A percentile compares a stretch with the other conserved stretches of the same genome.
These are phyloP conservation scores for Prunus davidiana DNA, from an alignment of 306 rosid genomes.

Conservation along the genomic window DNA sequence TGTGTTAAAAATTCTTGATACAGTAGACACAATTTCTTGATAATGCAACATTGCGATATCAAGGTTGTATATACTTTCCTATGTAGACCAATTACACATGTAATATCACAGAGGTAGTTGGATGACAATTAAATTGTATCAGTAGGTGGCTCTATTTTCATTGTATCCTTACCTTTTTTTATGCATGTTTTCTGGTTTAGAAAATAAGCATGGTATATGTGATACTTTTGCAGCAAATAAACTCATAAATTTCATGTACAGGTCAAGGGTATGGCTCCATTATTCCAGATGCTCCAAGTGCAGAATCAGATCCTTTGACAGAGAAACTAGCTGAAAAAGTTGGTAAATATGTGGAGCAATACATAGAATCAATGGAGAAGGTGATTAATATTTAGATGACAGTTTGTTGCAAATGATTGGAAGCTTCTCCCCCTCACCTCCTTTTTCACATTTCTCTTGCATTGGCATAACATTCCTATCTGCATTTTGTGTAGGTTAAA, in stretches of 20 bases:
- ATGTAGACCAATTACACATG: neutral
- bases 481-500: slow-evolving; percentile 56
- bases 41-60: neutral
- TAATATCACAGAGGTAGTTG: neutral
- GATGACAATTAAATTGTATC: neutral
- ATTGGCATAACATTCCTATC: neutral
- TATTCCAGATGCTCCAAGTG: slow-evolving; percentile 59
- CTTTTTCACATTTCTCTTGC: slow-evolving; percentile 8
- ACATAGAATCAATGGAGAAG: slow-evolving; percentile 95
- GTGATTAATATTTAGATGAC: slow-evolving; percentile 27
- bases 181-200: neutral
- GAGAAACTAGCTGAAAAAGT: slow-evolving; percentile 59
- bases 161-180: neutral
- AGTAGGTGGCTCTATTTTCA: neutral
- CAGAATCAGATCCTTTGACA: slow-evolving; percentile 54
- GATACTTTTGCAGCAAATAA: neutral
- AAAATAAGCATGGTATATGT: slow-evolving; percentile 4
- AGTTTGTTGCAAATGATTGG: neutral
- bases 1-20: neutral
- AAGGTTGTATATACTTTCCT: neutral
- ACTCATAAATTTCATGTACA: slow-evolving; percentile 20
- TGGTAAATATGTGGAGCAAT: slow-evolving; percentile 62
- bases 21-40: neutral
- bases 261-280: slow-evolving; percentile 84
- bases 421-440: neutral